These are phyloP conservation scores for Tetracladium marchalianum DNA, from an alignment of 495 filamentous ascomycete species.

Conservation along the genomic window DNA sequence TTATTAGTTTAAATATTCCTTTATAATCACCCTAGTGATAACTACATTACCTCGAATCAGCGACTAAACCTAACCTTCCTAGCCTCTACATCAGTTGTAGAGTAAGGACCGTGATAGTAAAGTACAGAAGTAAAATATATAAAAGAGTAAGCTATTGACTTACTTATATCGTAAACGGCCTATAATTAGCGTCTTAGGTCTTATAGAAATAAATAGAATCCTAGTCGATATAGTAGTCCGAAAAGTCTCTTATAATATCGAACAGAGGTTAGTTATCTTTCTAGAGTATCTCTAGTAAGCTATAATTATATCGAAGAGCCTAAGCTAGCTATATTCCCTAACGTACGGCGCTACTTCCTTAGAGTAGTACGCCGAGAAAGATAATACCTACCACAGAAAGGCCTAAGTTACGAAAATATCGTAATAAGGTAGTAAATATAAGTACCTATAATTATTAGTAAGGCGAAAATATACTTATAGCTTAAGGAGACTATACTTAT, in stretches of 20 bases:
- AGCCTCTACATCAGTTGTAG: conserved; percentile 9
- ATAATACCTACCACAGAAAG: conserved; percentile 8
- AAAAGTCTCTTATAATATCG: conserved; percentile 1
- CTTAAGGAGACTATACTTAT: conserved; percentile 1
- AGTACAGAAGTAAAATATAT: neutral
- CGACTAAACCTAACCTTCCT: too few species aligned
- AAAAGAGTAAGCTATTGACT: too few species aligned
- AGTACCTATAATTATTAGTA: conserved; percentile 5
- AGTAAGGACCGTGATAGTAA: conserved; percentile 18
- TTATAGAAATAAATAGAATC: conserved; percentile 10
- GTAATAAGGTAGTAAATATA: neutral
- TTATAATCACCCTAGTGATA: too few species aligned
- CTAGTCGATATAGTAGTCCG: conserved; percentile 4
- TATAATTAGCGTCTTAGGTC: neutral
- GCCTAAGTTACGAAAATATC: conserved; percentile 1
- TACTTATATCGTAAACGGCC: neutral
- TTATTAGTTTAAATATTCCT: too few species aligned
- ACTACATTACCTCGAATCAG: too few species aligned
- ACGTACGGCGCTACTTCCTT: conserved; percentile 7
- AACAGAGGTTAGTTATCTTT: conserved; percentile 1
- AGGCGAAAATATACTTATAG: neutral
- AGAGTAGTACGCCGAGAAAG: conserved; percentile 9
- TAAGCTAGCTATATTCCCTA: conserved; percentile 3
- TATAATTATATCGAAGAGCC: neutral
- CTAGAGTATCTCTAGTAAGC: neutral